A percentile compares a stretch with the other conserved stretches of the same genome.
phyloP scores from a whole-genome alignment of 495 filamentous ascomycete species.

The Aspergillus bertholletiae region DNA sequence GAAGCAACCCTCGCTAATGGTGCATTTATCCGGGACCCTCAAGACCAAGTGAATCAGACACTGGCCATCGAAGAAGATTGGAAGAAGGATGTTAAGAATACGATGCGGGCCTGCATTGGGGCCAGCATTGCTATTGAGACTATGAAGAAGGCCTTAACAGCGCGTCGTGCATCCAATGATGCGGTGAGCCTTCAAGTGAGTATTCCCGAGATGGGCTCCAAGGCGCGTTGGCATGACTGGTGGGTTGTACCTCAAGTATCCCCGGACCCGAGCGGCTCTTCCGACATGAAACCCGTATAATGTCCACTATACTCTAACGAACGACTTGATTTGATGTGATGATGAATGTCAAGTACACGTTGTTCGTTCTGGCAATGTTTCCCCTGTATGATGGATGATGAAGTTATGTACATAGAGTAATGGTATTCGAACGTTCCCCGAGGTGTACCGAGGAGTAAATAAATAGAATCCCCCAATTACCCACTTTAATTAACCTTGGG shows the following conservation, averaged over 20 bases:
- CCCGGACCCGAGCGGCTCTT: slow-evolving; percentile 13
- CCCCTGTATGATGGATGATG: slow-evolving; percentile 5
- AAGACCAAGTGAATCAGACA: slow-evolving; percentile 32
- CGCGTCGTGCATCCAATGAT: neutral
- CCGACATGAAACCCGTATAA: slow-evolving; percentile 1
- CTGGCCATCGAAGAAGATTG: slow-evolving; percentile 56
- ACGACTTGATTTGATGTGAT: neutral
- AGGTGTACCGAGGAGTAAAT: neutral
- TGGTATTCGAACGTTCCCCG: neutral
- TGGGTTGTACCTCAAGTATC: slow-evolving; percentile 71
- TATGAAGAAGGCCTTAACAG: slow-evolving; percentile 45
- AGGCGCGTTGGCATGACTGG: slow-evolving; percentile 64
- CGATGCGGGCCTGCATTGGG: slow-evolving; percentile 62
- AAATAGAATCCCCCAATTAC: neutral
- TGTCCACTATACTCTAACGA: neutral
- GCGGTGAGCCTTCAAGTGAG: slow-evolving; percentile 42
- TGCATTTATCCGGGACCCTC: slow-evolving; percentile 27
- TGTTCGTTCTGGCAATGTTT: neutral
- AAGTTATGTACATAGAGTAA: slow-evolving; percentile 6
- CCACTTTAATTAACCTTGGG: neutral
- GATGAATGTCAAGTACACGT: neutral
- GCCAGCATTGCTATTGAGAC: slow-evolving; percentile 59
- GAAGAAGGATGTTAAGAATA: slow-evolving; percentile 53
- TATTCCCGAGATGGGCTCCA: slow-evolving; percentile 50
- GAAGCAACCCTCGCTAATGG: slow-evolving; percentile 52